phyloP scores from a whole-genome alignment of 1,284 basidiomycete genomes.

The Austroboletus novae-zelandiae region DNA sequence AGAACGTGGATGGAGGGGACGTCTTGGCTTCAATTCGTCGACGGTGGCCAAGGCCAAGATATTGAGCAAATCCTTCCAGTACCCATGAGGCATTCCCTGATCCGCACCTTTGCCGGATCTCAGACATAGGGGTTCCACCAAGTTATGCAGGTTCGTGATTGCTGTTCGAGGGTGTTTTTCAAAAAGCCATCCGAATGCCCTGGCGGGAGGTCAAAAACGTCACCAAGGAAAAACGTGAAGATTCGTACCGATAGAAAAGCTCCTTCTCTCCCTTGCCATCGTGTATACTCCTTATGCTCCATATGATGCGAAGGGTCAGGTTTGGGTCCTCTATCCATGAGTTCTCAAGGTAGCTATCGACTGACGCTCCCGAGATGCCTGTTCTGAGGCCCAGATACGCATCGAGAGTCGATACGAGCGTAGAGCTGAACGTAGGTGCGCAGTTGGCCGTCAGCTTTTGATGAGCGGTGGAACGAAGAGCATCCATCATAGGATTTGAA shows the following conservation, averaged over 20 bases:
- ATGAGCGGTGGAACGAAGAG: constrained; percentile 40
- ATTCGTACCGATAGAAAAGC: constrained; percentile 47
- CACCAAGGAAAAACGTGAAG: constrained; percentile 6
- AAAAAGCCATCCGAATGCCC: constrained; percentile 63
- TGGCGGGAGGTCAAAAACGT: constrained; percentile 15
- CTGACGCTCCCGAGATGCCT: constrained; percentile 15
- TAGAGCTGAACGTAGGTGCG: constrained; percentile 47
- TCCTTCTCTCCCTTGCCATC: constrained; percentile 58
- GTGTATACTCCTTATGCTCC: constrained; percentile 60
- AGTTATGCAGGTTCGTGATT: constrained; percentile 49
- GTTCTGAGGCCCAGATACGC: constrained; percentile 45
- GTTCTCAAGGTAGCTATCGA: constrained; percentile 38
- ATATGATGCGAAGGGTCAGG: constrained; percentile 57
- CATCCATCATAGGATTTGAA: constrained; percentile 52
- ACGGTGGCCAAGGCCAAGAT: constrained; percentile 54
- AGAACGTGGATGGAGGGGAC: constrained; percentile 4
- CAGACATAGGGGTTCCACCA: constrained; percentile 49
- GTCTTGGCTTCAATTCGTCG: constrained; percentile 39
- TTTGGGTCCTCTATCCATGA: constrained; percentile 54
- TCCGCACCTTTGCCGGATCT: constrained; percentile 22
- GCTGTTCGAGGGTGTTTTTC: constrained; percentile 64
- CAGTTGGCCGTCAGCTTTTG: constrained; percentile 46
- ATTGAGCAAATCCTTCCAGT: constrained; percentile 69
- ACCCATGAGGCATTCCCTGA: constrained; percentile 47
- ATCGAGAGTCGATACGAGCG: constrained; percentile 47